Percentiles rank a stretch among this genome's conserved stretches.
Conservation (phyloP, 2,329 filamentous ascomycete genomes). For the Penicillium glabrum region DNA sequence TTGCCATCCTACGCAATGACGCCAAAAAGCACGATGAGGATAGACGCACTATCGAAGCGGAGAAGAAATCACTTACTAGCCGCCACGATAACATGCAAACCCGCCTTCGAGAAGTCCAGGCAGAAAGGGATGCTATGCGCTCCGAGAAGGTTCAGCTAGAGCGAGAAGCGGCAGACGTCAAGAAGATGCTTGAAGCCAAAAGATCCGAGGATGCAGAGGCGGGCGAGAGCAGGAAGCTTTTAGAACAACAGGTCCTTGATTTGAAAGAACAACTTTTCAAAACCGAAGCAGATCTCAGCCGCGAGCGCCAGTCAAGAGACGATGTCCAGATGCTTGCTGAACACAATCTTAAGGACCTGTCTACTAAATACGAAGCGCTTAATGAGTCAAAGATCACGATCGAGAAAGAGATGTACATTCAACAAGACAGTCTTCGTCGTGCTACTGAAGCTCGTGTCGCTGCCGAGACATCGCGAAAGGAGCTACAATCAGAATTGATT, state of each 20-base stretch:
- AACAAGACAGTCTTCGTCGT: slow-evolving; percentile 85
- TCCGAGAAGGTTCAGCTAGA: slow-evolving; percentile 82
- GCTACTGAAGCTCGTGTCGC: slow-evolving; percentile 77
- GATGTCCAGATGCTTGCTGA: slow-evolving; percentile 89
- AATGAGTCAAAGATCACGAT: slow-evolving; percentile 97
- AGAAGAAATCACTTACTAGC: slow-evolving; percentile 67
- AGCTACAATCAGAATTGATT: slow-evolving; percentile 82
- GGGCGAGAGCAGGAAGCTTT: slow-evolving; percentile 73
- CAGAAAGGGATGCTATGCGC: slow-evolving; percentile 81
- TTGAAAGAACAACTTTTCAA: slow-evolving; percentile 83
- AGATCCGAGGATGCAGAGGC: slow-evolving; percentile 88
- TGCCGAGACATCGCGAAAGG: slow-evolving; percentile 84
- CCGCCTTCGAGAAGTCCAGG: slow-evolving; percentile 79
- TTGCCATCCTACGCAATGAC: slow-evolving; percentile 80
- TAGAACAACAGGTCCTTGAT: slow-evolving; percentile 84
- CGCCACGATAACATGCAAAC: slow-evolving; percentile 78
- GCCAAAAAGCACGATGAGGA: slow-evolving; percentile 81
- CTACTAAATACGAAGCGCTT: slow-evolving; percentile 79
- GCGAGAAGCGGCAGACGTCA: slow-evolving; percentile 85
- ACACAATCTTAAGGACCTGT: slow-evolving; percentile 78
- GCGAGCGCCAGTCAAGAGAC: slow-evolving; percentile 88
- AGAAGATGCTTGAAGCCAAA: slow-evolving; percentile 79
- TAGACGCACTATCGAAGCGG: slow-evolving; percentile 73
- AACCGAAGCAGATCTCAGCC: slow-evolving; percentile 82
- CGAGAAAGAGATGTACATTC: slow-evolving; percentile 94